phyloP scores from a whole-genome alignment of 2,329 filamentous ascomycete genomes.

The Aspergillus tubingensis region DNA sequence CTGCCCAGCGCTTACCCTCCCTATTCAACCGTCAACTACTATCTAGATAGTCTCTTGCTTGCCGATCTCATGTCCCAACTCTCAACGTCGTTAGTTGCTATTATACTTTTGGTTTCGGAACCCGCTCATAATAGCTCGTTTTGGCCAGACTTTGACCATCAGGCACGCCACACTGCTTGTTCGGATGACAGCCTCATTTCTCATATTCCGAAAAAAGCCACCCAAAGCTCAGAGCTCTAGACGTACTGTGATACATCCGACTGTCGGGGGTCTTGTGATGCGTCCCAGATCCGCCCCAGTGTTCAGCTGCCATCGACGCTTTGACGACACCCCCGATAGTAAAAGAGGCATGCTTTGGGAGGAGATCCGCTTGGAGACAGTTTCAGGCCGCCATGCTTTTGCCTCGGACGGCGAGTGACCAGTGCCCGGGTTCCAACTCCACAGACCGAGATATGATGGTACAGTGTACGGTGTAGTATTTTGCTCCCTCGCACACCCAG shows the following conservation, averaged over 20 bases:
- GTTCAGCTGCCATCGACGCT: slow-evolving; percentile 2
- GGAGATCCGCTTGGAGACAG: not conserved
- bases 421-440: not conserved
- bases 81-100: not conserved
- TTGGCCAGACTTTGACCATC: not conserved
- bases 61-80: not conserved
- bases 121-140: not conserved
- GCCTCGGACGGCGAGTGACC: not conserved
- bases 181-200: slow-evolving; percentile 1
- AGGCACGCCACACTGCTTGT: not conserved
- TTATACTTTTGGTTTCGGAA: not conserved
- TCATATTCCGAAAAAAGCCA: not conserved
- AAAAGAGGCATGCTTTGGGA: not conserved
- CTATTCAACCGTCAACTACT: not conserved
- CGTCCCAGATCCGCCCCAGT: slow-evolving; percentile 6
- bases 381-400: not conserved
- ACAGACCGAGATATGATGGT: not conserved
- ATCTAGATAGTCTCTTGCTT: not conserved
- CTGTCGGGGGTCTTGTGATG: slow-evolving; percentile 3
- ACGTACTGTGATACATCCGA: slow-evolving; percentile 1
- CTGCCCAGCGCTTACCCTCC: not conserved
- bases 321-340: not conserved
- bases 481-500: not conserved
- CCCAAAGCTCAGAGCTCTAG: slow-evolving; percentile 1
- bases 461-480: not conserved